Base-by-base conservation (phyloP, 2,329 filamentous ascomycete genomes). In the Ceratocystis eucalypticola region DNA sequence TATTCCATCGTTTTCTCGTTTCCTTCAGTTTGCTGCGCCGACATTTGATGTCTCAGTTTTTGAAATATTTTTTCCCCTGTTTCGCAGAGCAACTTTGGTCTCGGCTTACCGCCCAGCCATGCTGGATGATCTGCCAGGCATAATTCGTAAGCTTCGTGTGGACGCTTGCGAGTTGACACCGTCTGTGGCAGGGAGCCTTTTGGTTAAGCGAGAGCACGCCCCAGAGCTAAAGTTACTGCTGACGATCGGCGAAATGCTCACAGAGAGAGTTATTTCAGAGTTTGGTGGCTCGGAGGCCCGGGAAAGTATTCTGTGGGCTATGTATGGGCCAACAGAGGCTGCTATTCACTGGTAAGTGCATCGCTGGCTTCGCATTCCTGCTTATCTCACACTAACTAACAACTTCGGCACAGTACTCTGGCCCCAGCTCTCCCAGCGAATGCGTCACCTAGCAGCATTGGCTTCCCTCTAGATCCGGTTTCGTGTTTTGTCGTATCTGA, bases 21-120 rank as follows among this genome's bases (percentile, higher is more conserved):
- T 96, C 73, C 81, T 96, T 0, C 92, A 96, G 73, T 96, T 96
- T 74, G 92, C 92, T 3, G 88, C 91, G 2, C 90, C 92, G 0
- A 96, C 91, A 0, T 96, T 96, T 73, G 92, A 96, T 74, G 92
- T 96, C 6, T 96, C 90, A 0, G 87, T 96, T 5, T 96, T 96
- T 73, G 92, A 96, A 73, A 92, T 95, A 5, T 96, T 96, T 79
- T 96, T 96, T 70, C 88, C 92, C 0, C 77, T 92, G 17, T 87
- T 86, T 69, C 80, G 90, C 67, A 88, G 88, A 1, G 78, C 78
- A 25, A 96, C 90, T 0, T 77, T 96, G 1, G 83, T 93, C 61
- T 83, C 84, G 66, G 90, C 87, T 70, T 81, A 85, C 66, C 83
- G 91, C 33, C 78, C 80, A 62, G 79, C 83, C 44, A 84, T 96